Base-by-base conservation (phyloP, 1,139 yeast genomes). In the Geotrichum reessii region DNA sequence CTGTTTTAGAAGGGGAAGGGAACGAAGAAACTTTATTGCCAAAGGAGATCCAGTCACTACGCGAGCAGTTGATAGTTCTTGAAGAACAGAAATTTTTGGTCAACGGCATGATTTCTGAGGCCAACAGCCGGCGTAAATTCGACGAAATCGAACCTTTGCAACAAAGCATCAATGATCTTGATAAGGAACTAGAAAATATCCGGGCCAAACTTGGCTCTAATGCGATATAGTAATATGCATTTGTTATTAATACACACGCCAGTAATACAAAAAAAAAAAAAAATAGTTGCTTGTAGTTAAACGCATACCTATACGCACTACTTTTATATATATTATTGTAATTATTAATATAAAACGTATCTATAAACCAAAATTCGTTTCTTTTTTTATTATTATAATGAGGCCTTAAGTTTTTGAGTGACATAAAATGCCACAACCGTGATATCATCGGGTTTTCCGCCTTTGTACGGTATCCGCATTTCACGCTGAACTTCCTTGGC, bases 401-500 rank as follows among this genome's bases (percentile, higher is more conserved):
- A 42, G 14, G 59, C 47, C 9, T 33, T 19, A 8, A 47, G 44
- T 27, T 58, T 55, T 17, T 61, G 62, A 33, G 65, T 64, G 8
- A 74, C 78, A 27, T 71, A 64, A 58, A 91, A 82, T 67, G 88
- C 78, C 1, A 92, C 85, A 17, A 87, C 83, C 0, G 98, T 90
- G 44, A 92, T 86, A 71, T 93, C 99, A 74, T 93, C 99, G 57
- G 91, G 95, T 73, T 93, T 93, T 28, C 98, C 99, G 47, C 99
- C 98, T 62, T 83, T 77, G 67, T 88, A 87, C 2, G 92, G 84
- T 52, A 87, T 73, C 62, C 81, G 77, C 56, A 71, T 65, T 49
- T 73, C 72, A 44, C 70, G 66, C 4, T 86, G 79, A 58, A 89
- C 77, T 65, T 88, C 95, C 69, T 87, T 92, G 9, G 97, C 87